Evolutionary conservation across 2,329 filamentous ascomycete genomes (phyloP).

Genomic region (Cladosporium sp.): DNA sequence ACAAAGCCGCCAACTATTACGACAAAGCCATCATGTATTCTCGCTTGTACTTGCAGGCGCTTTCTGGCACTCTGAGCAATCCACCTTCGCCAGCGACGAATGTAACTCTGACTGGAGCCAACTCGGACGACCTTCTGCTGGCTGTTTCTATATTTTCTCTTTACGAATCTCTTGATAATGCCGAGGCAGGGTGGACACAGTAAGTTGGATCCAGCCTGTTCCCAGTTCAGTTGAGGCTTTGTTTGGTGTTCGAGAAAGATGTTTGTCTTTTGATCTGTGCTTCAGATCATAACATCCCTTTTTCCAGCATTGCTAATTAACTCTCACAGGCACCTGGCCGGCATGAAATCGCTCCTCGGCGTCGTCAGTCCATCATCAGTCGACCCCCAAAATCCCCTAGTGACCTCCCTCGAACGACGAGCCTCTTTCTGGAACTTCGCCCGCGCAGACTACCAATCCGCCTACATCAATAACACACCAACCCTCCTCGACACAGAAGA

Average conservation of each 20-base stretch:
- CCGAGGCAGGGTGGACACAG: conserved; percentile 57
- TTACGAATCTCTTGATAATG: conserved; percentile 66
- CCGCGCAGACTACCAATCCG: conserved; percentile 42
- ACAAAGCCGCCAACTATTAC: conserved; percentile 62
- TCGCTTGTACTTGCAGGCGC: conserved; percentile 47
- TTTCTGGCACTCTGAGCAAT: conserved; percentile 31
- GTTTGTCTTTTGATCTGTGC: too few species aligned
- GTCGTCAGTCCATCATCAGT: conserved; percentile 36
- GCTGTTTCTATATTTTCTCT: conserved; percentile 66
- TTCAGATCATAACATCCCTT: not conserved
- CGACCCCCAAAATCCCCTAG: conserved; percentile 34
- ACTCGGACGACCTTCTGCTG: conserved; percentile 61
- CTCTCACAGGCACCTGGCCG: conserved; percentile 58
- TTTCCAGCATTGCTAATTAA: not conserved
- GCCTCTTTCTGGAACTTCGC: conserved; percentile 70
- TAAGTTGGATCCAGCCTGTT: conserved; percentile 16
- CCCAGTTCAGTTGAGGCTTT: not conserved
- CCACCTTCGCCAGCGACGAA: conserved; percentile 28
- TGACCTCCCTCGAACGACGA: conserved; percentile 46
- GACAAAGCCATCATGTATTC: conserved; percentile 50
- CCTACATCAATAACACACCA: conserved; percentile 59
- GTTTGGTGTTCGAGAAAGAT: not conserved
- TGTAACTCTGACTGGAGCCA: conserved; percentile 34
- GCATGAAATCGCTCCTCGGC: conserved; percentile 62
- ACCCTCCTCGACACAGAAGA: conserved; percentile 64